A percentile compares a stretch with the other conserved stretches of the same genome.
Conservation (phyloP, 179 eudicot species). For the Patellifolia procumbens region DNA sequence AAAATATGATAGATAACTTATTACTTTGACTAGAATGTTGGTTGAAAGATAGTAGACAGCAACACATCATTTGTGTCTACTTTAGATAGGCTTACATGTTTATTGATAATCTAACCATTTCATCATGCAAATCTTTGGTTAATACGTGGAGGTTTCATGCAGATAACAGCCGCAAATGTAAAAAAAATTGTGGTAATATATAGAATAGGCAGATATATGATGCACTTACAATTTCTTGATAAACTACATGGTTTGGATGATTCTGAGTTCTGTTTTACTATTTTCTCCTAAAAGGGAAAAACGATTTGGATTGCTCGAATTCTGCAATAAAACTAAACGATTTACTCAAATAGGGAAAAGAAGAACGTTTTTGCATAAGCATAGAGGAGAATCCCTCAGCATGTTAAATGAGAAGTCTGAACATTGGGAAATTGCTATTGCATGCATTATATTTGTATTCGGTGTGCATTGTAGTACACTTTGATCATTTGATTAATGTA, state of each 20-base stretch:
- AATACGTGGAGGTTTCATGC: constrained; percentile 10
- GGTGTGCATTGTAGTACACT: neutral
- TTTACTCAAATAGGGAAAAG: too few relatives aligned
- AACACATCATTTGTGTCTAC: constrained; percentile 7
- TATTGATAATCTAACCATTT: constrained; percentile 1
- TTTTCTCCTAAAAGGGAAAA: too few relatives aligned
- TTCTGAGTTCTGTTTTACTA: too few relatives aligned
- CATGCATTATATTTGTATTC: neutral
- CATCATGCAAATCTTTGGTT: neutral
- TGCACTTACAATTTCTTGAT: neutral
- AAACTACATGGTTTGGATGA: neutral
- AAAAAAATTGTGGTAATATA: too few relatives aligned
- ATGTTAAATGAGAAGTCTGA: neutral
- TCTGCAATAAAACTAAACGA: too few relatives aligned
- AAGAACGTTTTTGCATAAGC: neutral
- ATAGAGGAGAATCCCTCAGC: neutral
- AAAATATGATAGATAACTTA: neutral
- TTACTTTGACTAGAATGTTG: constrained; percentile 1
- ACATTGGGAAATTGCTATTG: neutral
- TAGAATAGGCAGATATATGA: too few relatives aligned
- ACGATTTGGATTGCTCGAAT: too few relatives aligned
- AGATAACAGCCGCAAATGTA: too few relatives aligned
- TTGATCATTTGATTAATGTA: neutral
- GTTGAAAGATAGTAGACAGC: constrained; percentile 12
- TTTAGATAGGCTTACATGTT: neutral